Base-by-base conservation (phyloP, 2,329 filamentous ascomycete genomes). In the Nemania abortiva region DNA sequence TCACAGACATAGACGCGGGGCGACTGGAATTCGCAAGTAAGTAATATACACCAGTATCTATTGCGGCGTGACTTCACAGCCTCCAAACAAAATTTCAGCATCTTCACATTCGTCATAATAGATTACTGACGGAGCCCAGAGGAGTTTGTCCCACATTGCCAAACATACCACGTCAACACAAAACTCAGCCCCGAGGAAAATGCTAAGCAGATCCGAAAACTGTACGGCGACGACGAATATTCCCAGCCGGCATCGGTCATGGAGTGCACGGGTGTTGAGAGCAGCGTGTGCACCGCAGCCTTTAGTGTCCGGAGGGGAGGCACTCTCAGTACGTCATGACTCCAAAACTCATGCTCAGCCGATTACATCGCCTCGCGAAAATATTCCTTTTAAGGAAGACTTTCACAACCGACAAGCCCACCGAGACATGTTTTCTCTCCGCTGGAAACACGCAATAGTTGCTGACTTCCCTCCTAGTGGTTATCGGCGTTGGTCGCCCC, bases 231-330 rank as follows among this genome's bases (percentile, higher is more conserved):
- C 6, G 81, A 82, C 6, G 87, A 90, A 73, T 90, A 90, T 73
- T 79, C 80, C 11, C 86, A 87, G 29, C 89, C 89, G 0, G 81
- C 86, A 13, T 86, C 86, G 0, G 86, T 90, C 2, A 81, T 91
- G 1, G 90, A 91, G 78, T 92, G 90, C 72, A 92, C 89, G 0
- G 89, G 90, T 0, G 86, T 91, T 0, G 88, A 92, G 78, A 89
- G 84, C 73, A 90, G 88, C 73, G 82, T 91, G 9, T 82, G 84
- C 68, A 89, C 88, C 3, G 89, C 88, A 1, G 84, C 84, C 6
- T 91, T 84, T 69, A 82, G 84, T 9, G 88, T 84, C 5, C 81
- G 88, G 20, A 81, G 88, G 63, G 89, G 89, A 5, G 90, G 90
- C 0, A 83, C 83, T 0, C 81, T 91, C 22, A 87, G 68, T 72